These are phyloP conservation scores for Trypanosomatidae sp. DNA, from an alignment of 208 protist genomes.

Conservation along the genomic window DNA sequence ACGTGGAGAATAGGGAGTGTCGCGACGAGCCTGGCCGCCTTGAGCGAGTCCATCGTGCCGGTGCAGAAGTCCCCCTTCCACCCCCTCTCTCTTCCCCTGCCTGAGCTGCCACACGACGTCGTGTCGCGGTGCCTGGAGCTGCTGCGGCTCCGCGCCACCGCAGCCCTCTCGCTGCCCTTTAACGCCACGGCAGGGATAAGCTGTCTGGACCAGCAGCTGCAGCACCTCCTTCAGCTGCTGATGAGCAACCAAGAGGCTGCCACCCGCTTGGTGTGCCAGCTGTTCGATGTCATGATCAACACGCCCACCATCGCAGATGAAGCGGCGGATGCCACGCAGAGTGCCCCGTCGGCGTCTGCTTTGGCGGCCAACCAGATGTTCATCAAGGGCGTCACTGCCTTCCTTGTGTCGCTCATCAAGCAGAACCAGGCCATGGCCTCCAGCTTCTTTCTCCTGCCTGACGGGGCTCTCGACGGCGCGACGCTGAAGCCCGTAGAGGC, in stretches of 20 bases:
- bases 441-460: slow-evolving; percentile 46
- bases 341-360: not conserved
- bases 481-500: slow-evolving; percentile 44
- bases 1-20: too few species aligned
- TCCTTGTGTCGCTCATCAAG: slow-evolving; percentile 27
- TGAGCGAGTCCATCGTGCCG: slow-evolving; percentile 19
- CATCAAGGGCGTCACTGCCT: slow-evolving; percentile 23
- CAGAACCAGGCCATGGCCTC: slow-evolving; percentile 24
- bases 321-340: slow-evolving; percentile 6
- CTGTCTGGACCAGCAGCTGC: slow-evolving; percentile 32
- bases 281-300: slow-evolving; percentile 28
- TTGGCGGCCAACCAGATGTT: slow-evolving; percentile 26
- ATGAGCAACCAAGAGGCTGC: slow-evolving; percentile 13
- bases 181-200: slow-evolving; percentile 28
- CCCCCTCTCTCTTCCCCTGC: slow-evolving; percentile 18
- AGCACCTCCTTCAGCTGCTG: slow-evolving; percentile 28
- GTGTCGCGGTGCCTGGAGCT: slow-evolving; percentile 26
- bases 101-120: slow-evolving; percentile 13
- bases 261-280: slow-evolving; percentile 14
- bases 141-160: slow-evolving; percentile 23
- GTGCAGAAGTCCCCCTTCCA: slow-evolving; percentile 17
- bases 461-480: slow-evolving; percentile 21
- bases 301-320: slow-evolving; percentile 19
- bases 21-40: slow-evolving; percentile 18
- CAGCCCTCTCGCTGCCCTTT: slow-evolving; percentile 22